Evolutionary conservation across 2,329 filamentous ascomycete genomes (phyloP).

Genomic region (Xylaria sp.): DNA sequence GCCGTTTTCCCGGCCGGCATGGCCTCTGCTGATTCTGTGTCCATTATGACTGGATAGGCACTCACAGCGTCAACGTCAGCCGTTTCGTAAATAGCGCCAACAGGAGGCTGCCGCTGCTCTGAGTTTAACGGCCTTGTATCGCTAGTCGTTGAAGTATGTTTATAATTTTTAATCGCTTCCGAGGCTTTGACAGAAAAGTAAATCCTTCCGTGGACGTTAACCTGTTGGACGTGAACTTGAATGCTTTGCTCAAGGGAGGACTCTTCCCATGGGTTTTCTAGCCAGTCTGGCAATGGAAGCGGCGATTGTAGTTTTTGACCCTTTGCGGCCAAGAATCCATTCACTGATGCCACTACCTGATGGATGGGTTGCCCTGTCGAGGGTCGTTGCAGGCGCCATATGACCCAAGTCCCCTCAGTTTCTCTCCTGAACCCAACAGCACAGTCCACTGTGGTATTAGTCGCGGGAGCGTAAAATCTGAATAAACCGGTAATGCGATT

Average conservation of each 20-base stretch:
- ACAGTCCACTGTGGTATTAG: not conserved
- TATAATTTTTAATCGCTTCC: not conserved
- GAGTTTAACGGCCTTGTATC: too few relatives aligned
- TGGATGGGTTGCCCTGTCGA: constrained; percentile 16
- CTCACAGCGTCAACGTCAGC: too few relatives aligned
- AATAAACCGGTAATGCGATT: constrained; percentile 17
- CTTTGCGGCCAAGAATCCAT: constrained; percentile 3
- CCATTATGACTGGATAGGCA: too few relatives aligned
- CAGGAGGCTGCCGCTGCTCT: not conserved
- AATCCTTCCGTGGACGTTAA: constrained; percentile 4
- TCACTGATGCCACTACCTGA: constrained; percentile 11
- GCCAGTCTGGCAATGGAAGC: not conserved
- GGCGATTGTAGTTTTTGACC: not conserved
- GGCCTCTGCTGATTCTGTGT: too few relatives aligned
- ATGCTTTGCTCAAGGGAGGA: too few relatives aligned
- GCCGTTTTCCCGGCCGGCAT: too few relatives aligned
- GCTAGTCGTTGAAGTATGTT: too few relatives aligned
- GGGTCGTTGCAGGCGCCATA: constrained; percentile 16
- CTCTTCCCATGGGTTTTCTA: constrained; percentile 4
- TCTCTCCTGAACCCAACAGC: constrained; percentile 14
- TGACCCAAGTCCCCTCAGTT: constrained; percentile 2
- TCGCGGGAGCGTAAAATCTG: constrained; percentile 9
- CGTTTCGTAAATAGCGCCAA: too few relatives aligned
- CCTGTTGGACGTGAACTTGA: not conserved
- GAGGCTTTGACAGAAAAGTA: constrained; percentile 18